Base-by-base conservation (phyloP, 139 green algal genomes). In the Chlorella sp. region DNA sequence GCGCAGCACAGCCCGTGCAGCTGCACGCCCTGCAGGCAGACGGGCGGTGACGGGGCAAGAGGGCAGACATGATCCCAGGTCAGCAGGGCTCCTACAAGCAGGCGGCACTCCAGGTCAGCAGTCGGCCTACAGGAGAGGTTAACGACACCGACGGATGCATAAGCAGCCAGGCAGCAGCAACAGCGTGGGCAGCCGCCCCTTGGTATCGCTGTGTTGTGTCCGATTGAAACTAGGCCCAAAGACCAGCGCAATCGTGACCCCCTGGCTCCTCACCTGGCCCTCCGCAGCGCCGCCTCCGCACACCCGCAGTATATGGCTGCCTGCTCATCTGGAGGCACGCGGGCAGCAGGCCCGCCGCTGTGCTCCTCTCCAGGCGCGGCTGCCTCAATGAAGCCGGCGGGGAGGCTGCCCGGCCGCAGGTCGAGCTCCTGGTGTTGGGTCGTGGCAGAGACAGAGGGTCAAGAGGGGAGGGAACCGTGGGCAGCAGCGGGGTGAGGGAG, bases 241-340 rank as follows among this genome's bases (percentile, higher is more conserved):
- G 48, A 5, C 9, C 48, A 57, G 48, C 48, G 48, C 48, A 57
- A 57, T 5, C 48, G 48, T 9, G n/a, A 5, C 48, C 48, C 48
- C 48, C 5, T 5, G 48, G 48, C 48, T 57, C 7, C 64, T 26
- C 78, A 94, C 90, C 92, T 92, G 88, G 95, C 94, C 89, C 96
- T 96, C 48, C 95, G 89, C 91, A 97, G 83, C 48, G 95, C 93
- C 40, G 92, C 93, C 79, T 97, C 94, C 0, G 94, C 93, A 95
- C 94, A 97, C 71, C 93, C 95, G 76, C 89, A 94, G 82, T 95
- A 96, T 34, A 97, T 82, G 60, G 93, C 92, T 5, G 95, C 94
- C 87, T 96, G 92, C 90, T 97, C 96, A 37, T 95, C 95, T 30
- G 95, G 94, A 39, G 90, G 68, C 26, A 97, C 92, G 30, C 91